Percentiles rank a stretch among this genome's conserved stretches.
phyloP scores from a whole-genome alignment of 2,329 filamentous ascomycete genomes.

The Nigrospora oryzae region DNA sequence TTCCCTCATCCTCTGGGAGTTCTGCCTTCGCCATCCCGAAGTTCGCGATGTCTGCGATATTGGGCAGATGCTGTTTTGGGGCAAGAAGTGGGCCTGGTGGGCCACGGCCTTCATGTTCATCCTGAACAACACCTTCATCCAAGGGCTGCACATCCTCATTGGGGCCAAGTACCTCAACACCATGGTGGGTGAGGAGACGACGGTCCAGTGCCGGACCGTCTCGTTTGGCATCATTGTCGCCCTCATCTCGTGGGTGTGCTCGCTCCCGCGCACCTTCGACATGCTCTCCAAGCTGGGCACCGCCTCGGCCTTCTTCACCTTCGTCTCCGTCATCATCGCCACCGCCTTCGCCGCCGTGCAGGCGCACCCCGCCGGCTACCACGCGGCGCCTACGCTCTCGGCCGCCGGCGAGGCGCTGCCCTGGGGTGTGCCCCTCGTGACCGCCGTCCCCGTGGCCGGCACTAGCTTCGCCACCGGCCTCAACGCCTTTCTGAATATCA shows the following conservation, averaged over 20 bases:
- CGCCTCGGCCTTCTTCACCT: constrained; percentile 77
- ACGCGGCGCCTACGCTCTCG: constrained; percentile 31
- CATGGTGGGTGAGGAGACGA: constrained; percentile 60
- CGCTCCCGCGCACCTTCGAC: constrained; percentile 77
- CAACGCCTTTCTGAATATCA: constrained; percentile 90
- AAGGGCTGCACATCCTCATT: constrained; percentile 58
- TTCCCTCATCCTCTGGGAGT: constrained; percentile 45
- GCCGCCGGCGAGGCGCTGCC: constrained; percentile 16
- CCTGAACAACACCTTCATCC: constrained; percentile 89
- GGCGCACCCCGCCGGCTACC: constrained; percentile 61
- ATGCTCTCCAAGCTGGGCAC: constrained; percentile 73
- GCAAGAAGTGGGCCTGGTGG: constrained; percentile 64
- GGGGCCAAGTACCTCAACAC: constrained; percentile 87
- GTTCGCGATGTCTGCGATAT: constrained; percentile 90
- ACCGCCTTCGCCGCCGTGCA: constrained; percentile 76
- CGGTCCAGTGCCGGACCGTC: constrained; percentile 62
- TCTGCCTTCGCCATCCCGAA: constrained; percentile 84
- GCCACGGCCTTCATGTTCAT: constrained; percentile 78
- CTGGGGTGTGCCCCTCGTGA: constrained; percentile 57
- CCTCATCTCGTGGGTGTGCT: constrained; percentile 68
- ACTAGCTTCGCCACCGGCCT: constrained; percentile 78
- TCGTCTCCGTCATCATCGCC: constrained; percentile 78
- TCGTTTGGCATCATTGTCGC: constrained; percentile 68
- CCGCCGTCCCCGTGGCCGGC: constrained; percentile 55
- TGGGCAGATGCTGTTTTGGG: constrained; percentile 91